Evolutionary conservation across 2,329 filamentous ascomycete genomes (phyloP), one percentile per base, ranked within the genome.

Genomic region (Claviceps pusilla): DNA sequence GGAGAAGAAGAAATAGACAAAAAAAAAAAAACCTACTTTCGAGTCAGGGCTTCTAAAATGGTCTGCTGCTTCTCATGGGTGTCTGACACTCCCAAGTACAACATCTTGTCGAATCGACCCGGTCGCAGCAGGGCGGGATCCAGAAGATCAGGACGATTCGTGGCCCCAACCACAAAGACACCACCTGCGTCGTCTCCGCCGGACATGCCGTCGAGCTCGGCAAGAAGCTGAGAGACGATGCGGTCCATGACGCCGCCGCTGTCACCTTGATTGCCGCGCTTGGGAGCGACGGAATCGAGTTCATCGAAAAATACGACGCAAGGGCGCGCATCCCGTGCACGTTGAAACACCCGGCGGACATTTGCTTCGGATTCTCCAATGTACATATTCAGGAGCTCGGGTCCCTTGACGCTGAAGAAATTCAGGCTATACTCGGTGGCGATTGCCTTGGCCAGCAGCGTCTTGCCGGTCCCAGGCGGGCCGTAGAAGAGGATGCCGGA

Each of bases 231-330:
- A 56, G 86, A 93, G 52, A 98, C 91, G 60, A 97, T 97, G 54
- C 93, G 83, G 67, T 97, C 93, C 91, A 97, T 97, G 54, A 97
- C 93, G 65, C 93, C 93, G 55, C 93, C 91, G 59, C 89, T 95
- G 64, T 97, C 93, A 50, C 93, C 93, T 69, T 97, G 91, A 64
- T 97, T 97, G 42, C 93, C 93, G 69, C 93, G 80, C 73, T 97
- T 97, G 0, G 93, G 93, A 4, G 93, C 91, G 2, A 97, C 91
- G 0, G 87, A 93, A 68, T 95, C 89, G 60, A 95, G 68, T 68
- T 95, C 89, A 64, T 95, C 89, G 63, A 95, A 95, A 75, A 95
- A 95, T 51, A 95, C 89, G 50, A 91, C 87, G 60, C 89, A 95
- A 7, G 89, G 89, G 35, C 88, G 73, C 1, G 89, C 89, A 67